These are phyloP conservation scores for Arthrobotrys megalospora DNA, from an alignment of 2,329 filamentous ascomycete genomes.

Conservation along the genomic window DNA sequence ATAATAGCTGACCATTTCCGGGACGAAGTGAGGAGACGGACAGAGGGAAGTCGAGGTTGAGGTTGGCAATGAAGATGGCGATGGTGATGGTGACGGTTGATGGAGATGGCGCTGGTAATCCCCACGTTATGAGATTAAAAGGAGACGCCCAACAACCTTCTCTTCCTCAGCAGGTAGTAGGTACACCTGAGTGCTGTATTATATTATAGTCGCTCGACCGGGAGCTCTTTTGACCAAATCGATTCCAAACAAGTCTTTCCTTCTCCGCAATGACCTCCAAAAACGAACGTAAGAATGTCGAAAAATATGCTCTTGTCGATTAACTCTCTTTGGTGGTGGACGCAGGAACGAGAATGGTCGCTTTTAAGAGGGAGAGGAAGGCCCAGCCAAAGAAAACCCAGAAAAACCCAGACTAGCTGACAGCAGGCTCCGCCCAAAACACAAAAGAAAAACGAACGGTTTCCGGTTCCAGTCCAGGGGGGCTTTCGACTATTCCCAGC, in stretches of 20 bases:
- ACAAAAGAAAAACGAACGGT: background rate
- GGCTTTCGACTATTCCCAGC: constrained; percentile 14
- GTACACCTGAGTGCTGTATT: background rate
- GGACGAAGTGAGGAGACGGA: background rate
- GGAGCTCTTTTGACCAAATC: constrained; percentile 14
- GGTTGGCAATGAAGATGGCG: background rate
- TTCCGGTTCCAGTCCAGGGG: constrained; percentile 36
- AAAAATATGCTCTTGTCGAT: constrained; percentile 40
- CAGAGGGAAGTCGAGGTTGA: background rate
- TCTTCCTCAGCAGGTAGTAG: background rate
- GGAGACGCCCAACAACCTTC: constrained; percentile 10
- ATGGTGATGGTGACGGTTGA: constrained; percentile 5
- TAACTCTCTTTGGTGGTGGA: background rate
- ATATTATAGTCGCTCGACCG: constrained; percentile 14
- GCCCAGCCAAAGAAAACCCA: background rate
- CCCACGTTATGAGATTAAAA: constrained; percentile 27
- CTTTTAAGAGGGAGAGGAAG: constrained; percentile 1
- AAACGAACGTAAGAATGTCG: constrained; percentile 49
- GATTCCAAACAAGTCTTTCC: background rate
- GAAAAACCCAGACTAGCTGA: background rate
- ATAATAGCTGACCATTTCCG: constrained; percentile 58
- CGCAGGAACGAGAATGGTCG: background rate
- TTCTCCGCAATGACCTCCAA: constrained; percentile 12
- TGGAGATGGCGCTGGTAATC: constrained; percentile 44
- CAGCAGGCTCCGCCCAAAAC: constrained; percentile 18